A percentile compares a stretch with the other conserved stretches of the same genome.
phyloP scores from a whole-genome alignment of 768 basidiomycete genomes.

The Steccherinum ochraceum region DNA sequence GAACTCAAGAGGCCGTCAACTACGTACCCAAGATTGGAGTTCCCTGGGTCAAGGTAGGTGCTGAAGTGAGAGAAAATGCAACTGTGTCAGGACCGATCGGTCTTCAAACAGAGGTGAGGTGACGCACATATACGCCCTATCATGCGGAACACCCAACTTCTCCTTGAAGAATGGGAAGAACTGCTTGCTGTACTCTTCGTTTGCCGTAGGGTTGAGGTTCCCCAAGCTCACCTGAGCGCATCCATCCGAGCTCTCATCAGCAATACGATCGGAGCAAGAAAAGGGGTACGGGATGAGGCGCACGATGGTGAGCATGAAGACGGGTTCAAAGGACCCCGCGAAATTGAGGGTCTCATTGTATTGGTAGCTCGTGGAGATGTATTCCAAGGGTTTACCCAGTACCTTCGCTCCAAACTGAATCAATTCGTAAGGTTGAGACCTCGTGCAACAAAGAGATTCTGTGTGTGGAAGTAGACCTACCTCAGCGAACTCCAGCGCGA shows the following conservation, averaged over 20 bases:
- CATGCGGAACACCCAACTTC: constrained; percentile 41
- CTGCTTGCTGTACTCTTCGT: constrained; percentile 47
- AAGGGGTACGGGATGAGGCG: constrained; percentile 19
- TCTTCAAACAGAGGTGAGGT: background rate
- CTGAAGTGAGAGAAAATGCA: constrained; percentile 21
- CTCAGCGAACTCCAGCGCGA: constrained; percentile 50
- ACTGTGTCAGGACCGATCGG: no score
- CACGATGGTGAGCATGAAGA: constrained; percentile 54
- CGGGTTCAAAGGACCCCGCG: constrained; percentile 58
- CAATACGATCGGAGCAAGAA: no score
- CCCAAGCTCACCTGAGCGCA: constrained; percentile 45
- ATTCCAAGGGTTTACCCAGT: constrained; percentile 47
- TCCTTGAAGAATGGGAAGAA: constrained; percentile 50
- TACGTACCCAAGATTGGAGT: constrained; percentile 40
- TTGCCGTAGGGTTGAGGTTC: constrained; percentile 41
- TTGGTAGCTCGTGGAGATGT: constrained; percentile 47
- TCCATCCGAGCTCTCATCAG: background rate
- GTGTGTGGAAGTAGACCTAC: constrained; percentile 27
- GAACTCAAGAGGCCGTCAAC: background rate
- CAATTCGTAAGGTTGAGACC: background rate
- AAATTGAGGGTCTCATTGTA: constrained; percentile 59
- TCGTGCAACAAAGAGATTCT: background rate
- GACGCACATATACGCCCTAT: constrained; percentile 57
- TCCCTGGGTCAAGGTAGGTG: constrained; percentile 48
- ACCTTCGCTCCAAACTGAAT: constrained; percentile 45